Conservation (phyloP, 345 rosid species). For the Hibiscus tridactylites region DNA sequence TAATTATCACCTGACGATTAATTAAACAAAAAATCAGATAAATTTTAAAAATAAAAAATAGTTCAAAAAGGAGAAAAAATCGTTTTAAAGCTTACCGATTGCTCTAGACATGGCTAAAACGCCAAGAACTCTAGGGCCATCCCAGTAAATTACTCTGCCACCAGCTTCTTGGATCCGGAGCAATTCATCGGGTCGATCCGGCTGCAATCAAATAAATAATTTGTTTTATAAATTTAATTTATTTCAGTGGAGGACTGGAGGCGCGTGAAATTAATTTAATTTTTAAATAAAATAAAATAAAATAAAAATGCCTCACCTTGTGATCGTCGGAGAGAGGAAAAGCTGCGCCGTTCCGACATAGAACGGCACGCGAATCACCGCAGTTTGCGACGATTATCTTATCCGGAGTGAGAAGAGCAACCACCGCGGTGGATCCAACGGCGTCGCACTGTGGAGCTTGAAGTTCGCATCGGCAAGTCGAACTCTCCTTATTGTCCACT, state of each 20-base stretch:
- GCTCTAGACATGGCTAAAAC: conserved; percentile 75
- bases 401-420: conserved; percentile 45
- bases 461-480: conserved; percentile 55
- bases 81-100: conserved; percentile 25
- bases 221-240: too few relatives aligned
- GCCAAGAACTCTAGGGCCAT: conserved; percentile 59
- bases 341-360: conserved; percentile 48
- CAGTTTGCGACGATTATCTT: conserved; percentile 53
- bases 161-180: conserved; percentile 50
- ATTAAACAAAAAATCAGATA: background rate
- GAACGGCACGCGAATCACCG: conserved; percentile 73
- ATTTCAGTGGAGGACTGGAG: background rate
- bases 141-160: conserved; percentile 71
- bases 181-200: conserved; percentile 69
- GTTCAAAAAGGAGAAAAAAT: background rate
- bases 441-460: conserved; percentile 57
- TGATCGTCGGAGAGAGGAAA: conserved; percentile 58
- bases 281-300: background rate
- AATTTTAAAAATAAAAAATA: background rate
- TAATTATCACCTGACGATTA: conserved; percentile 35
- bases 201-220: conserved; percentile 24
- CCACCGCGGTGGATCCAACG: conserved; percentile 66
- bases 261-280: background rate
- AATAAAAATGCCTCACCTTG: conserved; percentile 25
- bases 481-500: conserved; percentile 1